Conservation (phyloP, 495 filamentous ascomycete species). For the Podospora sp. region DNA sequence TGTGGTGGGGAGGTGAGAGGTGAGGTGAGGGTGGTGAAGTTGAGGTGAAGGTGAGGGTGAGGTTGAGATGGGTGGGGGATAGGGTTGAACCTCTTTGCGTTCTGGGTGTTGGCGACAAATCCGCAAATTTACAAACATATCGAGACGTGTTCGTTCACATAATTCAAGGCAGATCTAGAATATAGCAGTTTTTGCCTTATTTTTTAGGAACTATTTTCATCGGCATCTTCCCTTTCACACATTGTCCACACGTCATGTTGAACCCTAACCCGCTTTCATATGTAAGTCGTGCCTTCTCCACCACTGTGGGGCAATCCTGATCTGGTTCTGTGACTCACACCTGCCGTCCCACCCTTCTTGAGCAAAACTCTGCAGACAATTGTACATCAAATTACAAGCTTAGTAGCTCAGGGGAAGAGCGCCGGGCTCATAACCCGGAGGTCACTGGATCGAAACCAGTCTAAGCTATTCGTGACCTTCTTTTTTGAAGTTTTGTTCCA, state of each 20-base stretch:
- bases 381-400: neutral
- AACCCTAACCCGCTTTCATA: neutral
- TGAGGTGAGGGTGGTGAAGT: neutral
- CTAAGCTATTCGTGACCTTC: neutral
- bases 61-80: neutral
- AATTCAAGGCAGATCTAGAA: neutral
- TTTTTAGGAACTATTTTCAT: neutral
- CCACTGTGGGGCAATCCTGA: neutral
- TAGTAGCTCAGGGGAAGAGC: neutral
- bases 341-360: neutral
- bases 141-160: neutral
- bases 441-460: constrained; percentile 1
- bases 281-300: neutral
- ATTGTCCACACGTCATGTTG: neutral
- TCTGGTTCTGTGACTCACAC: neutral
- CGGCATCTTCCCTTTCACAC: too few species aligned
- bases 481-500: neutral
- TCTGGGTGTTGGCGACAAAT: too few species aligned
- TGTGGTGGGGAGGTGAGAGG: neutral
- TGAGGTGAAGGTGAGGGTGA: neutral
- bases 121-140: neutral
- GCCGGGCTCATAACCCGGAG: neutral
- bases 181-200: neutral
- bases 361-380: neutral
- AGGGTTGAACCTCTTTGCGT: neutral